Evolutionary conservation across 2,329 filamentous ascomycete genomes (phyloP).

Genomic region (Trichoderma breve): DNA sequence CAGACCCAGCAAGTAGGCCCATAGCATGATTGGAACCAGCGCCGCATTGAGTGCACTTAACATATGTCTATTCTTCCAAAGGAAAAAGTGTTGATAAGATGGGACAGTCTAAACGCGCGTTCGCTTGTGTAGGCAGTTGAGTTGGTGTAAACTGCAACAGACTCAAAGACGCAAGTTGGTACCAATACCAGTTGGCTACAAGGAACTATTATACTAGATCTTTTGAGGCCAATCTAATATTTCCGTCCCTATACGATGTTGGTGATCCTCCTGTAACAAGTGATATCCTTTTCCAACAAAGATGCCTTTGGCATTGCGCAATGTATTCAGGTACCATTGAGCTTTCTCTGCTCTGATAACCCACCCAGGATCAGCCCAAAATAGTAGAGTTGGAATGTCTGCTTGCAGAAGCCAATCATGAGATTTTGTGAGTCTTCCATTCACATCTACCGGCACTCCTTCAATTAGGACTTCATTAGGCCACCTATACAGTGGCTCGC

Average conservation of each 20-base stretch:
- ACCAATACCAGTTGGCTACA: background rate
- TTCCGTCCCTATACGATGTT: no score
- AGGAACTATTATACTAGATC: no score
- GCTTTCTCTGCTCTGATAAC: background rate
- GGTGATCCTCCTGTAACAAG: no score
- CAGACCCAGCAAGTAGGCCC: background rate
- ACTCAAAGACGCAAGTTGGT: background rate
- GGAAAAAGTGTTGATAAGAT: background rate
- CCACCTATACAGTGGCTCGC: background rate
- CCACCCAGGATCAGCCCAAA: background rate
- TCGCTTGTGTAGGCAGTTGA: background rate
- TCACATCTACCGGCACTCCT: background rate
- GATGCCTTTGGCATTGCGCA: no score
- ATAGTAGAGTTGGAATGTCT: background rate
- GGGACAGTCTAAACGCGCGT: background rate
- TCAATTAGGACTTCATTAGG: background rate
- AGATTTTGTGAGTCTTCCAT: background rate
- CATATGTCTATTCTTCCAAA: background rate
- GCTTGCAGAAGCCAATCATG: background rate
- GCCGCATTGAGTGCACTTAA: background rate
- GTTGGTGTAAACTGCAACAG: background rate
- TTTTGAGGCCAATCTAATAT: no score
- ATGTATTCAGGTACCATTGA: background rate
- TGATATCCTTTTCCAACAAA: no score
- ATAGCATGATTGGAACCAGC: background rate